Conservation (phyloP, 441 rosid species). For the Breynia disticha region DNA sequence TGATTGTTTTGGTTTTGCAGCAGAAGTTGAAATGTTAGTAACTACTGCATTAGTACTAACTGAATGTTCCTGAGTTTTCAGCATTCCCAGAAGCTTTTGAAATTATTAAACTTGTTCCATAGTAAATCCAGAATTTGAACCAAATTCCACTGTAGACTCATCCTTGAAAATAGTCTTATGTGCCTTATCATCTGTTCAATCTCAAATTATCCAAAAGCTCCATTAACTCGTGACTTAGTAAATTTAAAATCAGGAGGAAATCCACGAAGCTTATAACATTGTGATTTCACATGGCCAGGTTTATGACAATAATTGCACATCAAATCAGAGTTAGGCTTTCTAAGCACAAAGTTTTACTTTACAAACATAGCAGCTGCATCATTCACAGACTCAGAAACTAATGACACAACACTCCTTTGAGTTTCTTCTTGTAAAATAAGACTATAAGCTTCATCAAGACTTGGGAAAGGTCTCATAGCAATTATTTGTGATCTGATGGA, state of each 20-base stretch:
- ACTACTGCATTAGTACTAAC: too few species aligned
- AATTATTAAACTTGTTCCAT: too few species aligned
- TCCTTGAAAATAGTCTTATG: background rate
- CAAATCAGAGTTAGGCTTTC: too few species aligned
- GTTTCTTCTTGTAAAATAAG: background rate
- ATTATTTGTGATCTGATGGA: background rate
- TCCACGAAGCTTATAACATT: background rate
- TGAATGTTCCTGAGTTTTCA: too few species aligned
- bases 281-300: background rate
- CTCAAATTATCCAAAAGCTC: background rate
- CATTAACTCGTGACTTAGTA: background rate
- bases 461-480: background rate
- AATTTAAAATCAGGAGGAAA: background rate
- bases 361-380: too few species aligned
- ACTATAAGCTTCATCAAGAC: background rate
- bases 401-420: background rate
- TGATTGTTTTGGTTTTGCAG: too few species aligned
- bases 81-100: too few species aligned
- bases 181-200: background rate
- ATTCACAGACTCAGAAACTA: background rate
- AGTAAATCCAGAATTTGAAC: too few species aligned
- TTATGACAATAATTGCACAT: background rate
- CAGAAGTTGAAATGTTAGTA: too few species aligned
- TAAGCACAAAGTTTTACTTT: background rate
- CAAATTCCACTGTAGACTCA: too few species aligned